These are phyloP conservation scores for Aspergillus leporis DNA, from an alignment of 495 filamentous ascomycete genomes.

Conservation along the genomic window DNA sequence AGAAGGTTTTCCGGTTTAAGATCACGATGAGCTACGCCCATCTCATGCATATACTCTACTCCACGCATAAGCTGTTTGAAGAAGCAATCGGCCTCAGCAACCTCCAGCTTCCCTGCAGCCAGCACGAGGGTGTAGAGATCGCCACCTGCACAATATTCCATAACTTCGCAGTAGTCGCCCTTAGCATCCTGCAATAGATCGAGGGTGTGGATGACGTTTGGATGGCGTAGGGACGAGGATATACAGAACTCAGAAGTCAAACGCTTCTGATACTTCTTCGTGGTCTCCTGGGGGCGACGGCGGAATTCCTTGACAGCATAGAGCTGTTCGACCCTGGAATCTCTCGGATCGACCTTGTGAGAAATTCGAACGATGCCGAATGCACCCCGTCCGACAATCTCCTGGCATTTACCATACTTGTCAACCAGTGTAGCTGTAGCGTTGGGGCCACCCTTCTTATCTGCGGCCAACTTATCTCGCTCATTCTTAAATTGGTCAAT, in stretches of 20 bases:
- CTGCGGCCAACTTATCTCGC: constrained; percentile 70
- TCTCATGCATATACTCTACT: constrained; percentile 99
- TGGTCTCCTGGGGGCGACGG: constrained; percentile 85
- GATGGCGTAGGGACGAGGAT: constrained; percentile 91
- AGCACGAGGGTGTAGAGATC: constrained; percentile 96
- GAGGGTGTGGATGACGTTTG: constrained; percentile 97
- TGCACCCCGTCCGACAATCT: constrained; percentile 94
- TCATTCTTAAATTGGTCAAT: constrained; percentile 91
- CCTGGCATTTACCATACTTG: constrained; percentile 99
- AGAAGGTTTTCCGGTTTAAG: constrained; percentile 97
- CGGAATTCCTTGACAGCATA: constrained; percentile 99
- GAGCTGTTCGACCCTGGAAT: constrained; percentile 80
- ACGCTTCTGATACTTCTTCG: constrained; percentile 96
- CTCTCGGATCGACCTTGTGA: constrained; percentile 87
- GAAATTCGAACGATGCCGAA: constrained; percentile 98
- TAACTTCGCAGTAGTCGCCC: constrained; percentile 98
- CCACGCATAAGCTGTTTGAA: constrained; percentile 99
- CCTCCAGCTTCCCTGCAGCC: constrained; percentile 89
- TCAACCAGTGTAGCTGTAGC: constrained; percentile 83
- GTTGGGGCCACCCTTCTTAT: constrained; percentile 76
- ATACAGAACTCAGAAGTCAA: constrained; percentile 99
- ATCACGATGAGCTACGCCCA: constrained; percentile 97
- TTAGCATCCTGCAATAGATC: constrained; percentile 95
- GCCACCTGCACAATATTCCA: constrained; percentile 98
- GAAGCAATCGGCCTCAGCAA: constrained; percentile 92